These are phyloP conservation scores for Ascodesmis nigricans DNA, from an alignment of 495 filamentous ascomycete genomes.

Conservation along the genomic window DNA sequence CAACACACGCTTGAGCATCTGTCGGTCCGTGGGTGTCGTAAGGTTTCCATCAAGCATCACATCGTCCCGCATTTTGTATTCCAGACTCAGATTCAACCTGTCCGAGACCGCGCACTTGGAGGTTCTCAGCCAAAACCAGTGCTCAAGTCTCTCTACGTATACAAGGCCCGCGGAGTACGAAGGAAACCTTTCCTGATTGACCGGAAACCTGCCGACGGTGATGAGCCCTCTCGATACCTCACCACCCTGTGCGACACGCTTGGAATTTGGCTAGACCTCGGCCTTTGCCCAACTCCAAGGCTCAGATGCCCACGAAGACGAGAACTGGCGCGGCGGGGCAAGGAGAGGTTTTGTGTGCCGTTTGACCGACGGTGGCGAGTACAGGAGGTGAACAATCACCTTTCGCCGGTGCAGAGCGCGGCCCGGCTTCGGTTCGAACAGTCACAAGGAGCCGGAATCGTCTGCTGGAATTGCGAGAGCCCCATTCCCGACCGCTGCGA, in stretches of 20 bases:
- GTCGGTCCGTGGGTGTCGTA: slow-evolving; percentile 19
- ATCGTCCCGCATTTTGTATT: slow-evolving; percentile 22
- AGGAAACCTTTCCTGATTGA: slow-evolving; percentile 22
- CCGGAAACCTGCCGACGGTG: slow-evolving; percentile 20
- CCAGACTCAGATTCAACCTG: slow-evolving; percentile 17
- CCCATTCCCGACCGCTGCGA: slow-evolving; percentile 19
- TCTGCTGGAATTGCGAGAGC: slow-evolving; percentile 18
- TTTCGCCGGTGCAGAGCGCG: slow-evolving; percentile 12
- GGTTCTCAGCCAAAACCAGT: slow-evolving; percentile 12
- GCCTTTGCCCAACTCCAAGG: slow-evolving; percentile 21
- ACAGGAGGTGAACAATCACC: slow-evolving; percentile 10
- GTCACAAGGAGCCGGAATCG: slow-evolving; percentile 12
- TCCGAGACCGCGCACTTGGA: slow-evolving; percentile 1
- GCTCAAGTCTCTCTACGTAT: slow-evolving; percentile 21
- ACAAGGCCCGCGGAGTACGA: slow-evolving; percentile 21
- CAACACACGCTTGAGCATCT: slow-evolving; percentile 20
- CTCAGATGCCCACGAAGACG: slow-evolving; percentile 21
- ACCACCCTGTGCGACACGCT: slow-evolving; percentile 19
- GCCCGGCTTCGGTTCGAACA: slow-evolving; percentile 13
- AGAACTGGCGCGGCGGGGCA: slow-evolving; percentile 17
- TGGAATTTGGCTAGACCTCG: slow-evolving; percentile 21
- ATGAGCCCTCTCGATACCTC: slow-evolving; percentile 20
- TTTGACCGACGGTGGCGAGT: slow-evolving; percentile 21
- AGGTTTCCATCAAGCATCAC: slow-evolving; percentile 22
- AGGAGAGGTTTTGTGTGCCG: slow-evolving; percentile 21